Percentiles rank a stretch among this genome's conserved stretches.
phyloP scores from a whole-genome alignment of 495 filamentous ascomycete species.

The Penicillium pancosmium region DNA sequence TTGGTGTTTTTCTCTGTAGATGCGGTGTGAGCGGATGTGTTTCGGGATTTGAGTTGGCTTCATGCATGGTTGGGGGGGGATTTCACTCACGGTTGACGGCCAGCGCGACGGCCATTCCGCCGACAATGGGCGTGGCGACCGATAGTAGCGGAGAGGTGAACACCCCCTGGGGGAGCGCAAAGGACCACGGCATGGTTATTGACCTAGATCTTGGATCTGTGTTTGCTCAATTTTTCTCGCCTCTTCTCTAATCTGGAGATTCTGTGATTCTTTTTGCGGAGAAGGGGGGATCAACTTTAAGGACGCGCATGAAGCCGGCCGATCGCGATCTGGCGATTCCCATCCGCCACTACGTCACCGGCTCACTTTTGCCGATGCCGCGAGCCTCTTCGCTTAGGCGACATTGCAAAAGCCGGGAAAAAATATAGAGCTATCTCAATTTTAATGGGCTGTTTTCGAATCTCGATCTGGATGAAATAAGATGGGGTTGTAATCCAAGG shows the following conservation, averaged over 20 bases:
- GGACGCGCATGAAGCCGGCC: constrained; percentile 1
- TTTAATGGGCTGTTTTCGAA: neutral
- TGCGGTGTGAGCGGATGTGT: neutral
- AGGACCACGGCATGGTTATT: constrained; percentile 40
- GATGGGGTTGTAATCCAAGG: neutral
- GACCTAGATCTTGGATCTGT: neutral
- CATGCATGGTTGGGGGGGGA: no score
- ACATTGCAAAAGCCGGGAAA: neutral
- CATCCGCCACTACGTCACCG: constrained; percentile 19
- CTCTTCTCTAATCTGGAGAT: neutral
- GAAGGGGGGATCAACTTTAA: neutral
- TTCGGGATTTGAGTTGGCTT: neutral
- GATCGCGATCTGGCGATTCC: constrained; percentile 23
- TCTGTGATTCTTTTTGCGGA: neutral
- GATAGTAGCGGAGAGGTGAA: constrained; percentile 39
- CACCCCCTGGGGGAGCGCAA: constrained; percentile 36
- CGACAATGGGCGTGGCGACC: constrained; percentile 36
- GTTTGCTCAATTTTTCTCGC: neutral
- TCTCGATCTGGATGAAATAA: neutral
- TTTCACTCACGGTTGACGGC: constrained; percentile 36
- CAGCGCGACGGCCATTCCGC: constrained; percentile 35
- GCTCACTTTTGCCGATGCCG: constrained; percentile 5
- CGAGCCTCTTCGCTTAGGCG: neutral
- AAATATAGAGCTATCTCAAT: neutral
- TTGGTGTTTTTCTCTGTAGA: constrained; percentile 56